Percentiles rank a stretch among this genome's conserved stretches.
phyloP scores from a whole-genome alignment of 108 stramenopile species.

The Cyclostephanos tholiformis region DNA sequence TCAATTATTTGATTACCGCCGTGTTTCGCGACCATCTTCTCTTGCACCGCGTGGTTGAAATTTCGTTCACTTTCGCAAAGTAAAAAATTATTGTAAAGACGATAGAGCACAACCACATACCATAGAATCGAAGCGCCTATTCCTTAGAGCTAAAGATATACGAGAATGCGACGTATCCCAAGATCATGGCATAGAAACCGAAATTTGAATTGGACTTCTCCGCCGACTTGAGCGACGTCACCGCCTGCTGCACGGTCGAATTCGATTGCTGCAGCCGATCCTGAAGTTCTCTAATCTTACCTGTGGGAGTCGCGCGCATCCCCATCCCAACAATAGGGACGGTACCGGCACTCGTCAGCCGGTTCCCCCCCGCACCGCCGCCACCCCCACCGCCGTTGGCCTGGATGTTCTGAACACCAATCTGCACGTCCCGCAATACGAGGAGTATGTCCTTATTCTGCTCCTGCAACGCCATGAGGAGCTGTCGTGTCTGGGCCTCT shows the following conservation, averaged over 20 bases:
- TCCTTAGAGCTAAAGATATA: slow-evolving; percentile 72
- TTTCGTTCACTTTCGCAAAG: too few relatives aligned
- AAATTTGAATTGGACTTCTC: slow-evolving; percentile 66
- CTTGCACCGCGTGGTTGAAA: too few relatives aligned
- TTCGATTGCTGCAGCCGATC: slow-evolving; percentile 78
- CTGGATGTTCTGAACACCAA: slow-evolving; percentile 82
- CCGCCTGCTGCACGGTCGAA: slow-evolving; percentile 82
- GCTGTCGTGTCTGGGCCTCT: slow-evolving; percentile 87
- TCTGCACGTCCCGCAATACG: slow-evolving; percentile 94
- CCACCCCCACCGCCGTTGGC: slow-evolving; percentile 61
- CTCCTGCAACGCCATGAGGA: slow-evolving; percentile 89
- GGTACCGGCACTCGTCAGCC: slow-evolving; percentile 49
- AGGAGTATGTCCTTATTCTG: slow-evolving; percentile 94
- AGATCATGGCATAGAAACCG: slow-evolving; percentile 91
- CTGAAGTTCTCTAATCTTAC: slow-evolving; percentile 87
- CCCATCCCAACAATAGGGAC: slow-evolving; percentile 47
- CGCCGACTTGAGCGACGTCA: slow-evolving; percentile 67
- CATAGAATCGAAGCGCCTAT: background rate
- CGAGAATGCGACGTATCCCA: slow-evolving; percentile 88
- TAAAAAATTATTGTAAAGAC: too few relatives aligned
- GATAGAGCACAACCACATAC: too few relatives aligned
- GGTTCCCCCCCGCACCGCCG: slow-evolving; percentile 46
- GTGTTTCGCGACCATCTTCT: too few relatives aligned
- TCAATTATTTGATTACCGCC: too few relatives aligned
- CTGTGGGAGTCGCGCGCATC: slow-evolving; percentile 78